Evolutionary conservation across 306 rosid genomes (phyloP), one percentile per base, ranked within the genome.

Genomic region (Prunus campanulata): DNA sequence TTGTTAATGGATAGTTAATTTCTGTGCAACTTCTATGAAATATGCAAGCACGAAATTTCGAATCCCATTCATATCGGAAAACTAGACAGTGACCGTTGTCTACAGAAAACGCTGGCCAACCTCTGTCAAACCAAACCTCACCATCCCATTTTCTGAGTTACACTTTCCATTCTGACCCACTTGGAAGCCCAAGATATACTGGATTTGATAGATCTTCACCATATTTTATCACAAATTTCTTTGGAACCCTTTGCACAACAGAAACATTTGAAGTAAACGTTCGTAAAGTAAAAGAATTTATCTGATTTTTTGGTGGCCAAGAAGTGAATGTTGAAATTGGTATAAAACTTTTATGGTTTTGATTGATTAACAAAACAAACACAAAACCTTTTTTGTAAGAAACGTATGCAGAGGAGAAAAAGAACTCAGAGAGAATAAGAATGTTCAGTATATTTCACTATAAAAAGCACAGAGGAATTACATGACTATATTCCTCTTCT

Each of bases 61-160:
- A 77, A 6, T 80, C 57, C 47, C 75, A 82, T 32, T 64, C 72
- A 13, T 77, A 77, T 56, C 57, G 46, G 10, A 80, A 80, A 16
- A 15, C 24, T 3, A 84, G 19, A 2, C 66, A 22, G 55, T 74
- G 29, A 0, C 83, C 78, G 2, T 1, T 2, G 14, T 4, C 35
- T 2, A 84, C 5, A 5, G 72, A 74, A 54, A 84, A 80, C 11
- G 69, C 59, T 32, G 12, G 55, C 87, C 87, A 80, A 18, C 78
- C 80, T 25, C 4, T 30, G 32, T 30, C 7, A 32, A 32, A 32
- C 39, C 39, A 32, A 32, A 32, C 39, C 39, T 32, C 44, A 15
- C 54, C 66, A 30, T 74, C 47, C 4, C 6, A 6, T 44, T 20
- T 72, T 27, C 12, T 19, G 6, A 77, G 2, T 63, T 64, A 46